Evolutionary conservation across 306 rosid genomes (phyloP).

Genomic region (Coriaria nepalensis): DNA sequence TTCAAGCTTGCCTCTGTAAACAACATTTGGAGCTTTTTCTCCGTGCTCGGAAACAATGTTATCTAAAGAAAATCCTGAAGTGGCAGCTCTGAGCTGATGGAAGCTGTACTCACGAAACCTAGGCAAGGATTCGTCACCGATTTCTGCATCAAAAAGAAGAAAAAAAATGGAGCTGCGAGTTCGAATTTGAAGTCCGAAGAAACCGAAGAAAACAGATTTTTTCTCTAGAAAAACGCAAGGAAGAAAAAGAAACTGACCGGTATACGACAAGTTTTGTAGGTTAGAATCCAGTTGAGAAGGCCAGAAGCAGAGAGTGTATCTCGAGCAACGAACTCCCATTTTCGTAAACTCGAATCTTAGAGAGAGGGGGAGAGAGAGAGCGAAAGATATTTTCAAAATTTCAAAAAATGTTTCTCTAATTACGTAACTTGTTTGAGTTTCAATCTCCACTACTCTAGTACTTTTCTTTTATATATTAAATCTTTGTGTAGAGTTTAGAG

Average conservation of each 20-base stretch:
- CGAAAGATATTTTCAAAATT: neutral
- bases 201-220: neutral
- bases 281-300: conserved; percentile 67
- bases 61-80: conserved; percentile 76
- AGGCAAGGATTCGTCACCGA: conserved; percentile 37
- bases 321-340: conserved; percentile 99
- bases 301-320: conserved; percentile 68
- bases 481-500: neutral
- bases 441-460: conserved; percentile 9
- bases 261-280: conserved; percentile 42
- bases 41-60: conserved; percentile 96
- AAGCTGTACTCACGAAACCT: conserved; percentile 67
- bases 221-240: conserved; percentile 15
- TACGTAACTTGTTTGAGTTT: neutral
- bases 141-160: conserved; percentile 32
- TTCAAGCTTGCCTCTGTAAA: conserved; percentile 61
- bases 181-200: neutral
- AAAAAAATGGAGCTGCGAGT: conserved; percentile 6
- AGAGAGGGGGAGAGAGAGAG: conserved; percentile 4
- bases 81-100: conserved; percentile 65
- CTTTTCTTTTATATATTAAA: neutral
- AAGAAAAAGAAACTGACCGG: conserved; percentile 30
- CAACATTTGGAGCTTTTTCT: conserved; percentile 98
- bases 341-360: conserved; percentile 18
- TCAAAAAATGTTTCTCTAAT: neutral